These are phyloP conservation scores for Rubroshorea leprosula DNA, from an alignment of 345 rosid species.

Conservation along the genomic window DNA sequence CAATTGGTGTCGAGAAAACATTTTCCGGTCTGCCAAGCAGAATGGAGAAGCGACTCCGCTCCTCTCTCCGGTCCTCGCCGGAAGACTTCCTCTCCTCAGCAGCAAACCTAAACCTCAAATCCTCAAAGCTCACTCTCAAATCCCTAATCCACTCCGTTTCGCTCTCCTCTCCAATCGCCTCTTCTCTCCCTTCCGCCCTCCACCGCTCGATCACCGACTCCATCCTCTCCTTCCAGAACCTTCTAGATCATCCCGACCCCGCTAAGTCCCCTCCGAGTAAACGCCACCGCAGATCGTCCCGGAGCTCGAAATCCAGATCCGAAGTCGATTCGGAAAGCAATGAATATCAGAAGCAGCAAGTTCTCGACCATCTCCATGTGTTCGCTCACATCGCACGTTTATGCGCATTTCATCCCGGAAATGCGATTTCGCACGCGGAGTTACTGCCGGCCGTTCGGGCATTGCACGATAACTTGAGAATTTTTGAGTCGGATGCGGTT, in stretches of 20 bases:
- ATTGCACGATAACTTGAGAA: conserved; percentile 57
- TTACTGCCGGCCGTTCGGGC: conserved; percentile 51
- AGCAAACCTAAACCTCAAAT: conserved; percentile 37
- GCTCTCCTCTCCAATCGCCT: conserved; percentile 43
- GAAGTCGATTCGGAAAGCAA: conserved; percentile 1
- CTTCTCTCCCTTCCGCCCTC: conserved; percentile 55
- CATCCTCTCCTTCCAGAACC: conserved; percentile 31
- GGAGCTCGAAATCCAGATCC: conserved; percentile 14
- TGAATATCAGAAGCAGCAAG: conserved; percentile 21
- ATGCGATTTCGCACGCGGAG: conserved; percentile 37
- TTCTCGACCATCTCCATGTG: conserved; percentile 39
- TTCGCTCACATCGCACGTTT: conserved; percentile 35
- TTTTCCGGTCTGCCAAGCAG: no score
- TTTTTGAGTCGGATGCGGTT: conserved; percentile 63
- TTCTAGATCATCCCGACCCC: conserved; percentile 7
- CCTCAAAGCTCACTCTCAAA: conserved; percentile 60
- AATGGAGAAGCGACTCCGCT: no score
- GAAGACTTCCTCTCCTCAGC: conserved; percentile 62
- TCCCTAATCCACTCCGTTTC: conserved; percentile 46
- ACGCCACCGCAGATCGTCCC: conserved; percentile 37
- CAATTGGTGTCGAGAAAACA: no score
- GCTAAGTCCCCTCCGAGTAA: conserved; percentile 47
- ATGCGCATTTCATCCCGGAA: conserved; percentile 49
- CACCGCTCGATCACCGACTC: conserved; percentile 37
- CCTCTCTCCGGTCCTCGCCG: conserved; percentile 64